Conservation (phyloP, 75 land plant species). For the Selaginella moellendorffii region DNA sequence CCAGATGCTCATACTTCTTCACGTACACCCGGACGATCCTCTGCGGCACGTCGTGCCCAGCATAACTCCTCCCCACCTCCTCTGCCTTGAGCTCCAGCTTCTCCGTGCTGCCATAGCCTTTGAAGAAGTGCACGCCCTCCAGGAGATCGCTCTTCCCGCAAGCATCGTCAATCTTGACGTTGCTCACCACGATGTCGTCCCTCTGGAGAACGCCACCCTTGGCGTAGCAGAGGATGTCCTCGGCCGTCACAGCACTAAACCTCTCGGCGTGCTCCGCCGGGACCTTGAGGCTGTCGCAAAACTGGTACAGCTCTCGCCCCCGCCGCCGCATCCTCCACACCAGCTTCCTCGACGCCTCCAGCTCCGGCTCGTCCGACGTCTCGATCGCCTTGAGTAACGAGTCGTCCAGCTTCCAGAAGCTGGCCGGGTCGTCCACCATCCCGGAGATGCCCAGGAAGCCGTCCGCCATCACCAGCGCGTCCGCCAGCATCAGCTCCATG, state of each 20-base stretch:
- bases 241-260: conserved; percentile 48
- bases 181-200: conserved; percentile 73
- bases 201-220: conserved; percentile 33
- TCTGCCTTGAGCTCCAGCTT: background rate
- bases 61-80: background rate
- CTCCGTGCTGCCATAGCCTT: background rate
- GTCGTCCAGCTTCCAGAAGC: conserved; percentile 93
- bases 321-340: conserved; percentile 45
- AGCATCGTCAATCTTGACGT: conserved; percentile 74
- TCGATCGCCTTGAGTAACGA: conserved; percentile 73
- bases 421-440: conserved; percentile 41
- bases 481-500: conserved; percentile 85
- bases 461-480: conserved; percentile 78
- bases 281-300: conserved; percentile 63
- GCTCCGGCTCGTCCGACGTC: conserved; percentile 37
- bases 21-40: conserved; percentile 81
- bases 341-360: conserved; percentile 52
- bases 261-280: conserved; percentile 48
- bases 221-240: conserved; percentile 48
- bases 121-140: conserved; percentile 23
- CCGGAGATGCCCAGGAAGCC: conserved; percentile 45
- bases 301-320: conserved; percentile 76
- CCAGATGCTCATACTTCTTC: conserved; percentile 80
- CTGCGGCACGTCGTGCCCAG: conserved; percentile 40
- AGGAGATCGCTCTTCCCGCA: conserved; percentile 68